phyloP scores from a whole-genome alignment of 1,284 basidiomycete species.

The Macrocystidia cucumis region DNA sequence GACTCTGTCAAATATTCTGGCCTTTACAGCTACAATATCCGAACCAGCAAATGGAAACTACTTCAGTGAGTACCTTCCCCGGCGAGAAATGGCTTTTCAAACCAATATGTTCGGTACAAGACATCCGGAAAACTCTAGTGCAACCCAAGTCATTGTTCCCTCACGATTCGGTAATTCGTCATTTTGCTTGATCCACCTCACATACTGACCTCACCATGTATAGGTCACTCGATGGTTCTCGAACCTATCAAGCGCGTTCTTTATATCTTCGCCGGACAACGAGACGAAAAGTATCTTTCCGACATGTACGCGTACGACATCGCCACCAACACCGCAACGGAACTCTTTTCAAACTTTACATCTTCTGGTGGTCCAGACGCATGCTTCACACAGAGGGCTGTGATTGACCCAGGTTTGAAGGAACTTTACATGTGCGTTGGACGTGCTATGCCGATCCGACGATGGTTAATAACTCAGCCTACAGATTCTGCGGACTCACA shows the following conservation, averaged over 20 bases:
- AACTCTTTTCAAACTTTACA: constrained; percentile 56
- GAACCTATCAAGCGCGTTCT: constrained; percentile 50
- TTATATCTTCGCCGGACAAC: constrained; percentile 66
- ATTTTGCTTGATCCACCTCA: neutral
- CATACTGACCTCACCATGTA: constrained; percentile 1
- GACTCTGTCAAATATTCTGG: constrained; percentile 54
- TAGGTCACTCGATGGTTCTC: constrained; percentile 74
- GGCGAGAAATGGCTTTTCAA: constrained; percentile 6
- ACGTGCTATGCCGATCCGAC: neutral
- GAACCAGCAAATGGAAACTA: constrained; percentile 52
- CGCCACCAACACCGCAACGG: constrained; percentile 44
- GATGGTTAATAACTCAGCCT: constrained; percentile 2
- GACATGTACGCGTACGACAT: constrained; percentile 74
- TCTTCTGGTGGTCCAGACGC: constrained; percentile 53
- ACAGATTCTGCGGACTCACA: constrained; percentile 54
- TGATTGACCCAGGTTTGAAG: constrained; percentile 50
- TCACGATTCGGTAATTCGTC: constrained; percentile 48
- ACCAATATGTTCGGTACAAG: constrained; percentile 12
- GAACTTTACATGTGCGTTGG: constrained; percentile 66
- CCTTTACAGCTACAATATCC: constrained; percentile 61
- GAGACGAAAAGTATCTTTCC: constrained; percentile 53
- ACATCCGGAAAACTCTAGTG: constrained; percentile 22
- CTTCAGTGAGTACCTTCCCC: constrained; percentile 44
- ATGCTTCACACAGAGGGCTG: constrained; percentile 64
- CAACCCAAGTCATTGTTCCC: constrained; percentile 32